Base-by-base conservation (phyloP, 1,139 yeast species). In the Hanseniaspora gamundiae region DNA sequence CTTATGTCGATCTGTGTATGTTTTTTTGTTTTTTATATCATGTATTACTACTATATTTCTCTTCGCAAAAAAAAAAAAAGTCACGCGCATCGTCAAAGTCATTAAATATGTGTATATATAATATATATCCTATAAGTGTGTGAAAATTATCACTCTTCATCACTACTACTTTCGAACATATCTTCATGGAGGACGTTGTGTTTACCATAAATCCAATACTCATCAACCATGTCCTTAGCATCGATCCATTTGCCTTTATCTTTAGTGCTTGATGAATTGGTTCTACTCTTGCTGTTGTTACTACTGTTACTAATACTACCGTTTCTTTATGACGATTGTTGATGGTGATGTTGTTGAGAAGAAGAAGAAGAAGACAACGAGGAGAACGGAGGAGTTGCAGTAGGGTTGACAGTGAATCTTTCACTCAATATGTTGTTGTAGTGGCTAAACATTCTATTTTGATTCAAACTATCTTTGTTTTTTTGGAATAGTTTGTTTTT, bases 401-500 rank as follows among this genome's bases (percentile, higher is more conserved):
- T 28, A n/a, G 26, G 19, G 9, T 30, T 30, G 3, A 30, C 35
- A 16, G 17, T 19, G 16, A 33, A 33, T 17, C 41, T 30, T 33
- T 48, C 48, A 41, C 48, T 48, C 42, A 52, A 43, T 17, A 47
- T 47, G 47, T 51, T 51, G 47, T 49, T 52, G 45, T 47, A 52
- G 20, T 40, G 40, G 6, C 47, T 44, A 27, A 48, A 43, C 28
- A 36, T 39, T 38, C 31, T 44, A n/a, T 35, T 27, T 26, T 39
- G 39, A 40, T 39, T 10, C 36, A 33, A 33, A 19, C n/a, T 17
- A 8, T 33, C 36, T 19, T 33, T 33, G 24, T 17, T 33, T n/a
- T 33, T 33, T 7, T 33, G 36, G 3, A 17, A 19, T 10, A 33
- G n/a, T n/a, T 33, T 17, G 24, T 33, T 33, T 33, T 19, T 33